Percentiles rank a stretch among this genome's conserved stretches.
These are phyloP conservation scores for Pythium phragmiticola DNA, from an alignment of 352 stramenopile species.

Conservation along the genomic window DNA sequence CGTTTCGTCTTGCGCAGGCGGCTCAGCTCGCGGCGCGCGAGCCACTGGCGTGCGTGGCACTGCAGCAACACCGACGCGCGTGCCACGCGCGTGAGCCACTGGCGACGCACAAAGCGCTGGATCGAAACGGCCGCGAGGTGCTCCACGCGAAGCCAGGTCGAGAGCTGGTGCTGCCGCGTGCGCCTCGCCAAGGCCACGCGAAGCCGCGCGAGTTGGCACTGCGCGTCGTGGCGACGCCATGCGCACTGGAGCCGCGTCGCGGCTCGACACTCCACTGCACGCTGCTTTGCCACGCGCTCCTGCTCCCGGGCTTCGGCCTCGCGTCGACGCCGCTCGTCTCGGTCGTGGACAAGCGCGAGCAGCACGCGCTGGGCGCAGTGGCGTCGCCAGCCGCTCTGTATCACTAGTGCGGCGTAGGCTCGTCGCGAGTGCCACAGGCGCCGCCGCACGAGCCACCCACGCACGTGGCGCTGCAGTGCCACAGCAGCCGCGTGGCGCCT, in stretches of 20 bases:
- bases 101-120: conserved; percentile 36
- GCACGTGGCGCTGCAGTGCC: conserved; percentile 39
- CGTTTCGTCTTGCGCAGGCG: conserved; percentile 25
- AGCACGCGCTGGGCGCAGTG: conserved; percentile 5
- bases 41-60: conserved; percentile 38
- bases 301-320: conserved; percentile 6
- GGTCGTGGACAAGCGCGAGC: not conserved
- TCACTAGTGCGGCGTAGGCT: not conserved
- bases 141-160: conserved; percentile 15
- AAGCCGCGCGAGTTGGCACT: not conserved
- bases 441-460: conserved; percentile 31
- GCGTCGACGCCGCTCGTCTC: conserved; percentile 4
- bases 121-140: conserved; percentile 33
- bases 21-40: conserved; percentile 31
- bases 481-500: conserved; percentile 30
- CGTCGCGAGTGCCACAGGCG: conserved; percentile 20
- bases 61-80: conserved; percentile 31
- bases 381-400: conserved; percentile 20
- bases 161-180: conserved; percentile 1
- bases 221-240: conserved; percentile 12
- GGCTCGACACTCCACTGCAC: not conserved
- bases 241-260: conserved; percentile 23
- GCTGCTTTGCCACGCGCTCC: not conserved
- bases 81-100: conserved; percentile 13
- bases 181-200: not conserved